Evolutionary conservation across 257 asterid species (phyloP), one percentile per base, ranked within the genome.

Genomic region (Ajuga chamaepitys): DNA sequence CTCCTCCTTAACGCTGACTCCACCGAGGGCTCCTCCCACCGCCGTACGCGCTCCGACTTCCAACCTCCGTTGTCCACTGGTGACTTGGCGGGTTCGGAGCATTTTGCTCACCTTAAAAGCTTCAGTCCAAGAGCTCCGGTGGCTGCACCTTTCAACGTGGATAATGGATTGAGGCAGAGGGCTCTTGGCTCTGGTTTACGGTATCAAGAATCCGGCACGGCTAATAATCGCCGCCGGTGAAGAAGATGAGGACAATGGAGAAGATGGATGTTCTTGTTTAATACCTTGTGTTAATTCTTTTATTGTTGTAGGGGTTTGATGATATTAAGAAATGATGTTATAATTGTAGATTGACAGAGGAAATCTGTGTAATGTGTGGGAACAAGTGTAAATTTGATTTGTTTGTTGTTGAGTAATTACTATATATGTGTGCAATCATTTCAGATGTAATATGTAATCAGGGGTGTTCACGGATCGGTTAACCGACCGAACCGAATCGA

Each of bases 11-110:
- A 8, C 13, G 48, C 72, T 18, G 87, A 69, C 64, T 73, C 84
- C 17, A 62, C 9, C 1, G 83, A 85, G 7, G 91, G 86, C 20
- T 87, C 93, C 20, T 78, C 85, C 42, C 93, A 85, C 34, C 84
- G 84, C 9, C 76, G 88, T 52, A 83, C 83, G 8, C 58, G 80
- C 69, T 85, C 86, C 21, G 83, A 85, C 10, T 80, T 63, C 63
- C 87, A 75, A 68, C 78, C 70, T 25, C 64, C 85, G 0, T 47
- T 81, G 0, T 58, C 75, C 7, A 44, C 62, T 0, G 11, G 13
- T 50, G 83, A 67, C 47, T 45, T 64, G 35, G 50, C 58, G 0
- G 62, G 58, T 3, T 35, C 82, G 22, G 70, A 74, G 22, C 73
- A 62, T 66, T 57, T 65, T n/a, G 42, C 68, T 45, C 66, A 14